Evolutionary conservation across 257 asterid species (phyloP).

Genomic region (Jacaranda mimosifolia): DNA sequence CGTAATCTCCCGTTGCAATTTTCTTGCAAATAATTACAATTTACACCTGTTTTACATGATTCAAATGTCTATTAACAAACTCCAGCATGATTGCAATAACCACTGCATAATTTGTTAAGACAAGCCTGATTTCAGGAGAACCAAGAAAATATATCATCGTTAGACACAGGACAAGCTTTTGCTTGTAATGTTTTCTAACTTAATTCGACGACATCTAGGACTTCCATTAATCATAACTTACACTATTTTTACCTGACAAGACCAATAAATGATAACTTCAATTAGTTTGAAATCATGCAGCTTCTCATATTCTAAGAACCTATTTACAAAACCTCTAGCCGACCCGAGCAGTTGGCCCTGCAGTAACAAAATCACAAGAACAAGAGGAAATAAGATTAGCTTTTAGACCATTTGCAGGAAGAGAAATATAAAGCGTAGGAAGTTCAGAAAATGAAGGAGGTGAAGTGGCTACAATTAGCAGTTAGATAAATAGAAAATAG

Average conservation of each 20-base stretch:
- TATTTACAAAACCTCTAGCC: conserved; percentile 36
- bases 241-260: conserved; percentile 14
- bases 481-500: not conserved
- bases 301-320: conserved; percentile 36
- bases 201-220: conserved; percentile 8
- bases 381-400: not conserved
- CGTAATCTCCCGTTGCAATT: not conserved
- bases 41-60: conserved; percentile 10
- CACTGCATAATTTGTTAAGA: not conserved
- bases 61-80: conserved; percentile 5
- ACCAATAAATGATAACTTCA: conserved; percentile 28
- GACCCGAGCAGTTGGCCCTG: conserved; percentile 34
- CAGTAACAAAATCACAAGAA: conserved; percentile 21
- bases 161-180: not conserved
- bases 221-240: conserved; percentile 12
- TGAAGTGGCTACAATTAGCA: not conserved
- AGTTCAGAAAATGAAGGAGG: not conserved
- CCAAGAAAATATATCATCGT: not conserved
- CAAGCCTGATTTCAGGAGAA: not conserved
- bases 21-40: conserved; percentile 38
- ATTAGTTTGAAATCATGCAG: conserved; percentile 34
- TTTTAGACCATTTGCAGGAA: not conserved
- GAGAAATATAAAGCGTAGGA: not conserved
- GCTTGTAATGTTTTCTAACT: conserved; percentile 11
- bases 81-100: not conserved